A percentile compares a stretch with the other conserved stretches of the same genome.
Evolutionary conservation across 441 rosid genomes (phyloP).

Genomic region (Adansonia gregorii): DNA sequence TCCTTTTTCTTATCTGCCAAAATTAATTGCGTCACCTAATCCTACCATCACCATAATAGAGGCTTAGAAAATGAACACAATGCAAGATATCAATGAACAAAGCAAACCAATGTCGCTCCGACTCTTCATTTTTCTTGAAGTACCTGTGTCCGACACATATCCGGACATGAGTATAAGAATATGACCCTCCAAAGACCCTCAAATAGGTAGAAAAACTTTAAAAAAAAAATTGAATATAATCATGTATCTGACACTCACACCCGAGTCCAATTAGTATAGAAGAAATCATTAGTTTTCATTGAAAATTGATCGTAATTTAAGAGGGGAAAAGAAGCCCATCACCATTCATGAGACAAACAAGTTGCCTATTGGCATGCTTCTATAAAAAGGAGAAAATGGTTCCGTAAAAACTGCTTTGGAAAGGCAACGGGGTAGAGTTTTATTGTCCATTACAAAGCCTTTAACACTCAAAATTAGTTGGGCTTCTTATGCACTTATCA

Average conservation of each 20-base stretch:
- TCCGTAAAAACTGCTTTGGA: slow-evolving; percentile 20
- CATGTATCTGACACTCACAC: no score
- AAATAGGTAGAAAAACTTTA: no score
- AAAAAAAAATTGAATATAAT: no score
- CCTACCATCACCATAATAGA: background rate
- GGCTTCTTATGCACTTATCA: background rate
- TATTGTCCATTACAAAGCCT: background rate
- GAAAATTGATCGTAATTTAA: background rate
- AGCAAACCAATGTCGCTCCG: background rate
- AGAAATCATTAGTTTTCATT: background rate
- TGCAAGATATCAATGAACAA: background rate
- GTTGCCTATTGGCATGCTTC: slow-evolving; percentile 6
- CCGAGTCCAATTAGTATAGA: no score
- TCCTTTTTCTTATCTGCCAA: slow-evolving; percentile 30
- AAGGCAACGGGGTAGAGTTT: background rate
- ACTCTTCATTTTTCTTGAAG: no score
- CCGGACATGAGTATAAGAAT: no score
- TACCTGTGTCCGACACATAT: no score
- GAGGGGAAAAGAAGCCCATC: background rate
- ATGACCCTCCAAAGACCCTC: no score
- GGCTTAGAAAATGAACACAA: background rate
- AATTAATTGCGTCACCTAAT: slow-evolving; percentile 25
- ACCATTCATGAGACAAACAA: background rate
- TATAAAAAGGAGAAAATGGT: background rate
- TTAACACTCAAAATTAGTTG: background rate